phyloP scores from a whole-genome alignment of 768 basidiomycete genomes.

The Candolleomyces efflorescens region DNA sequence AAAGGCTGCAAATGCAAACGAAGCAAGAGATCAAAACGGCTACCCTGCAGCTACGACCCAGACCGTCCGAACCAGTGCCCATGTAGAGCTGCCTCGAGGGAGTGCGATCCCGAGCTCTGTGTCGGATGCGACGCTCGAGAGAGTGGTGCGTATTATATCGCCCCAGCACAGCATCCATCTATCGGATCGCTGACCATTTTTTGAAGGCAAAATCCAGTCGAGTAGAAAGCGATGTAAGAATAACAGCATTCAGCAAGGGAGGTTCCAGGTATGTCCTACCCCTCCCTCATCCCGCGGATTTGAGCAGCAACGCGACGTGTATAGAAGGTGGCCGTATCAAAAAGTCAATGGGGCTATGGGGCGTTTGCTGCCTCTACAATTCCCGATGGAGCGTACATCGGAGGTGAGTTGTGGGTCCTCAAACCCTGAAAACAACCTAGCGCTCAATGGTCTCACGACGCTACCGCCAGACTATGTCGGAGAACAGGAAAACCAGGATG shows the following conservation, averaged over 20 bases:
- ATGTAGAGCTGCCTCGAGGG: slow-evolving; percentile 46
- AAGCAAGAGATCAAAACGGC: background rate
- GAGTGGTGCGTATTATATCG: too few species aligned
- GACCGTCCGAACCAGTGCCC: slow-evolving; percentile 48
- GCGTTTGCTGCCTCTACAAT: slow-evolving; percentile 44
- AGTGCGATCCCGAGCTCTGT: slow-evolving; percentile 72
- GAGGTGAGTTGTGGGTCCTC: slow-evolving; percentile 9
- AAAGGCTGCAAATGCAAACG: slow-evolving; percentile 50
- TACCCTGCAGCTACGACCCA: slow-evolving; percentile 4
- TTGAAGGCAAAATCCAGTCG: slow-evolving; percentile 15
- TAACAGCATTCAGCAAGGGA: slow-evolving; percentile 41
- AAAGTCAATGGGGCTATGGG: slow-evolving; percentile 50
- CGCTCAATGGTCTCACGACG: background rate
- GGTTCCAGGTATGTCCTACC: slow-evolving; percentile 34
- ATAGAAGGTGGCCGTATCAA: slow-evolving; percentile 31
- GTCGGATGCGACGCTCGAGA: slow-evolving; percentile 35
- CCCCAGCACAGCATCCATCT: too few species aligned
- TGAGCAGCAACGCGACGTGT: too few species aligned
- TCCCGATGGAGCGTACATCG: slow-evolving; percentile 38
- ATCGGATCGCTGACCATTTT: slow-evolving; percentile 28
- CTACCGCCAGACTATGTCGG: slow-evolving; percentile 56
- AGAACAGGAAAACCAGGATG: slow-evolving; percentile 25
- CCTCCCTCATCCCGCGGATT: too few species aligned
- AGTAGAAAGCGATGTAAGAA: slow-evolving; percentile 37
- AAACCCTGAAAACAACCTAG: background rate